Conservation (phyloP, 192 early-diverging fungal species). For the Coemansia sp. region DNA sequence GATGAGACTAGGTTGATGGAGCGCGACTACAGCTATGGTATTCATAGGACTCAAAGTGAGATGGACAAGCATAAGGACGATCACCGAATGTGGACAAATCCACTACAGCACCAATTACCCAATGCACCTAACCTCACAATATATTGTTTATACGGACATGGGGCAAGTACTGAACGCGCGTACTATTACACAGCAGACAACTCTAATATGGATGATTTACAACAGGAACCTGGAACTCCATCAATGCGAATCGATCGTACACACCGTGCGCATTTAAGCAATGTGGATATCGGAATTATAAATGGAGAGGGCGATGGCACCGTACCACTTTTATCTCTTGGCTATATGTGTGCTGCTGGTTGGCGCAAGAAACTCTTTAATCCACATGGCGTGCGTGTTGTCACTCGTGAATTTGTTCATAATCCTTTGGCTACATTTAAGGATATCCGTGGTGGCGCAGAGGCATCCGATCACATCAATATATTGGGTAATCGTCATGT, state of each 20-base stretch:
- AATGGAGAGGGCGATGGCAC: slow-evolving; percentile 84
- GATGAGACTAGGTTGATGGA: slow-evolving; percentile 56
- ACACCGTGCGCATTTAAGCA: slow-evolving; percentile 38
- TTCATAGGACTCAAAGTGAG: slow-evolving; percentile 59
- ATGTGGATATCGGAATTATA: slow-evolving; percentile 61
- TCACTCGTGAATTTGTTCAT: slow-evolving; percentile 71
- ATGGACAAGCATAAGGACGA: slow-evolving; percentile 60
- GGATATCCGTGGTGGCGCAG: slow-evolving; percentile 71
- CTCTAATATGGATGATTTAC: neutral
- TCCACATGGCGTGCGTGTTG: slow-evolving; percentile 67
- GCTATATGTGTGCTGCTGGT: slow-evolving; percentile 84
- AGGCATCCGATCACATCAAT: slow-evolving; percentile 82
- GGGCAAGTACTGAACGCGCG: slow-evolving; percentile 74
- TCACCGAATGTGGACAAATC: slow-evolving; percentile 75
- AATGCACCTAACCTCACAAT: slow-evolving; percentile 74
- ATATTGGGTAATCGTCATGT: slow-evolving; percentile 79
- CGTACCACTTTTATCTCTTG: slow-evolving; percentile 80
- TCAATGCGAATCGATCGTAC: slow-evolving; percentile 32
- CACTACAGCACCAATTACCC: slow-evolving; percentile 70
- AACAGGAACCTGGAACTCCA: slow-evolving; percentile 30
- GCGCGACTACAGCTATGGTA: slow-evolving; percentile 66
- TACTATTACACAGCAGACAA: slow-evolving; percentile 70
- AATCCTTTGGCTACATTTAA: slow-evolving; percentile 57
- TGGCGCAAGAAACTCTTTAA: slow-evolving; percentile 84
- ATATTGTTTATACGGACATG: slow-evolving; percentile 81